These are phyloP conservation scores for Scopulariopsis brevicaulis DNA, from an alignment of 2,329 filamentous ascomycete genomes.

Conservation along the genomic window DNA sequence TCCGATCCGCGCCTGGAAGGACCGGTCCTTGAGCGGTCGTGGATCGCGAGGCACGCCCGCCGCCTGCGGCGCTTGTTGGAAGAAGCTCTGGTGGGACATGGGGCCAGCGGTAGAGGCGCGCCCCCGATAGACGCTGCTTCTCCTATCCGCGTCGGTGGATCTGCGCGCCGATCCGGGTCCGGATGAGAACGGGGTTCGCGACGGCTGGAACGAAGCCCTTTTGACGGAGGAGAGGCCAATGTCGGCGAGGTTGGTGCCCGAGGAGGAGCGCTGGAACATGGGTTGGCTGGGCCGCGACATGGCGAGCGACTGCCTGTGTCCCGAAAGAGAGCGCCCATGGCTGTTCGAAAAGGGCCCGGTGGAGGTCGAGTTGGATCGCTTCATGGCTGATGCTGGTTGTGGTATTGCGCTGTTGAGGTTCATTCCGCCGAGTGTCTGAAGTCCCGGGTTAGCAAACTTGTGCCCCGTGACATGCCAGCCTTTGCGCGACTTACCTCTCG, in stretches of 20 bases:
- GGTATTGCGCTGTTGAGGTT: slow-evolving; percentile 78
- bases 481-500: slow-evolving; percentile 59
- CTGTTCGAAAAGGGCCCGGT: slow-evolving; percentile 52
- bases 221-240: slow-evolving; percentile 74
- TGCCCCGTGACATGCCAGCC: slow-evolving; percentile 4
- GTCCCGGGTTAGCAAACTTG: background rate
- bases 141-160: slow-evolving; percentile 43
- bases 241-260: slow-evolving; percentile 69
- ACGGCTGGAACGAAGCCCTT: slow-evolving; percentile 67
- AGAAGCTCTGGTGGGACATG: slow-evolving; percentile 83
- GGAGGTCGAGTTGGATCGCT: slow-evolving; percentile 73
- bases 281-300: slow-evolving; percentile 76
- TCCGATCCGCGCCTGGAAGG: slow-evolving; percentile 71
- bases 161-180: slow-evolving; percentile 22
- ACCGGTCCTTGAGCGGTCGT: slow-evolving; percentile 69
- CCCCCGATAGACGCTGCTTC: slow-evolving; percentile 73
- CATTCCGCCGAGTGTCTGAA: slow-evolving; percentile 73
- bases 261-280: slow-evolving; percentile 75
- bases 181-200: slow-evolving; percentile 47
- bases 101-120: slow-evolving; percentile 58
- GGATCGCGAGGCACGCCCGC: slow-evolving; percentile 81
- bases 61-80: slow-evolving; percentile 71
- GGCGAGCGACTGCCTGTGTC: slow-evolving; percentile 76
- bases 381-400: slow-evolving; percentile 85
- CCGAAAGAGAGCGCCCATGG: slow-evolving; percentile 74